Percentiles rank a stretch among this genome's conserved stretches.
Evolutionary conservation across 805 yeast species (phyloP).

Genomic region (Lachancea sp.): DNA sequence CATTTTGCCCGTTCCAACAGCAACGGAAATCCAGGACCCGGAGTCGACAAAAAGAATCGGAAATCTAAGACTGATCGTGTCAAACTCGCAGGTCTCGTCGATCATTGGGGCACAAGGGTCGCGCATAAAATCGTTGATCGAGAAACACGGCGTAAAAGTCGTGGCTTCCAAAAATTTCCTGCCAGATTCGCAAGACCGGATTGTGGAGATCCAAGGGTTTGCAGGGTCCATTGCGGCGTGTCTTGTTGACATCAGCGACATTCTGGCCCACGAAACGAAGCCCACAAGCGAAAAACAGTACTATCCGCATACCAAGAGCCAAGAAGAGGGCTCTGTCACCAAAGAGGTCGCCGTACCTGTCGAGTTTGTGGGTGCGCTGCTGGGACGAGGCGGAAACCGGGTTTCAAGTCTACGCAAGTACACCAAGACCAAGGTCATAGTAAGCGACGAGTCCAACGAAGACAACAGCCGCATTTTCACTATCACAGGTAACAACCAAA

Average conservation of each 20-base stretch:
- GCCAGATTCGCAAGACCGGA: constrained; percentile 75
- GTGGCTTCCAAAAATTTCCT: constrained; percentile 82
- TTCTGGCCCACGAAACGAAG: constrained; percentile 21
- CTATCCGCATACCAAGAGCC: constrained; percentile 46
- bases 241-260: constrained; percentile 45
- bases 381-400: constrained; percentile 80
- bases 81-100: constrained; percentile 84
- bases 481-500: constrained; percentile 47
- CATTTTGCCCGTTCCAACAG: constrained; percentile 28
- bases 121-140: constrained; percentile 64
- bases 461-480: constrained; percentile 64
- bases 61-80: constrained; percentile 59
- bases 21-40: constrained; percentile 25
- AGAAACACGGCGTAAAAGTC: constrained; percentile 62
- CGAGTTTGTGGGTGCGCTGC: constrained; percentile 81
- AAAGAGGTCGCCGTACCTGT: constrained; percentile 59
- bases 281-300: constrained; percentile 39
- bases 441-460: constrained; percentile 62
- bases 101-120: constrained; percentile 80
- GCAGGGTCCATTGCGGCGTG: constrained; percentile 59
- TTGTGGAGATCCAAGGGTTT: constrained; percentile 81
- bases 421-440: constrained; percentile 72
- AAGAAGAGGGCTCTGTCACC: constrained; percentile 10
- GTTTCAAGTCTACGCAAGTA: constrained; percentile 78
- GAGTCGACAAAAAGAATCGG: constrained; percentile 24